Base-by-base conservation (phyloP, 106 monocot species). In the Chionographis japonica region DNA sequence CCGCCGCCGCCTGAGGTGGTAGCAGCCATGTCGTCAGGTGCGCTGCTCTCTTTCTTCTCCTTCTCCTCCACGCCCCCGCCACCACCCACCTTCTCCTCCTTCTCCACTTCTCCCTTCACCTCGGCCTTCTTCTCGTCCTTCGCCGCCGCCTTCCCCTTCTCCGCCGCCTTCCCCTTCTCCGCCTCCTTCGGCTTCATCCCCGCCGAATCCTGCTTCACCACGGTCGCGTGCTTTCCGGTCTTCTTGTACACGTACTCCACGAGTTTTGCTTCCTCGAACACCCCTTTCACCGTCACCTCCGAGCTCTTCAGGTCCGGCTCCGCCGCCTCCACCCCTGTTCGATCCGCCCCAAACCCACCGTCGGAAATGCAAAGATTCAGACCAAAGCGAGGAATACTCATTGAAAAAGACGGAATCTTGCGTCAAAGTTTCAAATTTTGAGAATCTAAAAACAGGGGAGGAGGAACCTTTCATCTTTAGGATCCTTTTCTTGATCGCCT, bases 401-500 rank as follows among this genome's bases (percentile, higher is more conserved):
- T 46, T n/a, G 4, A n/a, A n/a, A n/a, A n/a, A n/a, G 4, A 3
- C 3, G 0, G 4, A 61, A 52, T 14, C 10, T 9, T 15, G 11
- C 65, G 36, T 6, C n/a, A 54, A 52, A 35, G 39, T 18, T 12
- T 59, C 14, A 12, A 9, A 4, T 19, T 35, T 2, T n/a, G 12
- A 19, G 37, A 4, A 27, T 52, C 2, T 2, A 8, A 5, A 27
- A 37, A 20, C 66, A 37, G 8, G 51, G 51, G 58, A 15, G 66
- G 37, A 17, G 2, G 42, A 62, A 97, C 95, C 95, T 82, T 92
- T 89, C 84, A 97, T 84, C 62, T 78, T 97, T 39, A 86, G 78
- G 37, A 97, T 97, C 78, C 89, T 72, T 60, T 82, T 97, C 78
- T 86, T 97, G 72, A 97, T 92, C 80, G 84, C 84, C 54, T 86